Evolutionary conservation across 2,329 filamentous ascomycete species (phyloP), one percentile per base, ranked within the genome.

Genomic region (Teratosphaeria epicoccoides): DNA sequence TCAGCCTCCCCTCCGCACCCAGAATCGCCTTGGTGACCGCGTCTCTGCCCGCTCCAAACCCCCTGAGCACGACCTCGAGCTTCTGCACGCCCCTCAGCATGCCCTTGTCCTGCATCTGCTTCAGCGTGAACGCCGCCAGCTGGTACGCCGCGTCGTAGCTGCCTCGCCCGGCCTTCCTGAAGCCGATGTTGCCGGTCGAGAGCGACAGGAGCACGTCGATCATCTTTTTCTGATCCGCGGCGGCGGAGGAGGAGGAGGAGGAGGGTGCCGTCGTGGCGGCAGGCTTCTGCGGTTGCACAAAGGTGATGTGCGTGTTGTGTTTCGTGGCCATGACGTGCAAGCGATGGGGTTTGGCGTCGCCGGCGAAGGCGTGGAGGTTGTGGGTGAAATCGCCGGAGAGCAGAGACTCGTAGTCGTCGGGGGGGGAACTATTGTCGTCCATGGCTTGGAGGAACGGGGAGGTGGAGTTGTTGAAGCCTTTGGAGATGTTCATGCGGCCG

Each of bases 251-350:
- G 5, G 55, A 58, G n/a, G 64, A 55, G 14, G 57, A 54, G 4
- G 62, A 63, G 2, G 54, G 57, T 2, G 59, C 50, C 0, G 64
- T 66, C 49, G 61, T 55, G 6, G 55, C 52, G 1, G 64, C 64
- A 1, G 60, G 53, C 23, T 52, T 53, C 4, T 62, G 50, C 24
- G 93, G 90, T 63, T 84, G 83, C 22, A 89, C 88, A 59, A 96
- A 80, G 1, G 90, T 96, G 63, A 98, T 80, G 71, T 97, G 88
- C 20, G 88, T 93, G 74, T 98, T 98, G 79, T 96, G 93, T 73
- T 88, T 94, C 68, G 87, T 84, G 24, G 85, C 74, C 71, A 82
- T 91, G 68, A 98, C 76, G 73, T 95, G 88, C 57, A 98, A 78
- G 68, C 95, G 88, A 73, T 88, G 88, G 2, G 87, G 84, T 37